Conservation (phyloP, 169 alveolate genomes). For the Eimeria brunetti region DNA sequence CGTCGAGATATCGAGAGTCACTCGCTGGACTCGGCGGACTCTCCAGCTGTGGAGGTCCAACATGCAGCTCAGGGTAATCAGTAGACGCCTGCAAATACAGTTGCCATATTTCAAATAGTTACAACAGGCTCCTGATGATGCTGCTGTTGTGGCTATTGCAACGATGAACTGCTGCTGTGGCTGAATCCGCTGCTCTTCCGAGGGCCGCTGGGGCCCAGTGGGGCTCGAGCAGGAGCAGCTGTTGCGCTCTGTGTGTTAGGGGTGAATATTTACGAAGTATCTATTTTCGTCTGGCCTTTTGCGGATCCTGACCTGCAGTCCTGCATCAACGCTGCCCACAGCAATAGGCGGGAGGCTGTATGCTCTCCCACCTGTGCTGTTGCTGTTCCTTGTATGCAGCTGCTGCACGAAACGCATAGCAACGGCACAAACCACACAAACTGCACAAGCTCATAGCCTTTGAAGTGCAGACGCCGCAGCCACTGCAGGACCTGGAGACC, state of each 20-base stretch:
- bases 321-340: neutral
- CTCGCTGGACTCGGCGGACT: neutral
- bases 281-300: neutral
- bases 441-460: neutral
- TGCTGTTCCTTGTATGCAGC: slow-evolving; percentile 3
- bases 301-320: neutral
- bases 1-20: neutral
- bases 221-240: neutral
- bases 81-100: neutral
- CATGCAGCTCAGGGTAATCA: neutral
- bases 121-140: neutral
- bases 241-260: neutral
- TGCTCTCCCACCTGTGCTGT: neutral
- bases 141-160: neutral
- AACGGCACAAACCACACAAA: neutral
- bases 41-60: neutral
- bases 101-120: neutral
- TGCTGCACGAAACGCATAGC: neutral
- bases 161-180: neutral
- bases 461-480: neutral
- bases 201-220: slow-evolving; percentile 10
- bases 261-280: neutral
- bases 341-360: neutral
- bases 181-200: neutral
- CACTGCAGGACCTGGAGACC: neutral